These are phyloP conservation scores for Colletotrichum destructivum DNA, from an alignment of 2,329 filamentous ascomycete species.

Conservation along the genomic window DNA sequence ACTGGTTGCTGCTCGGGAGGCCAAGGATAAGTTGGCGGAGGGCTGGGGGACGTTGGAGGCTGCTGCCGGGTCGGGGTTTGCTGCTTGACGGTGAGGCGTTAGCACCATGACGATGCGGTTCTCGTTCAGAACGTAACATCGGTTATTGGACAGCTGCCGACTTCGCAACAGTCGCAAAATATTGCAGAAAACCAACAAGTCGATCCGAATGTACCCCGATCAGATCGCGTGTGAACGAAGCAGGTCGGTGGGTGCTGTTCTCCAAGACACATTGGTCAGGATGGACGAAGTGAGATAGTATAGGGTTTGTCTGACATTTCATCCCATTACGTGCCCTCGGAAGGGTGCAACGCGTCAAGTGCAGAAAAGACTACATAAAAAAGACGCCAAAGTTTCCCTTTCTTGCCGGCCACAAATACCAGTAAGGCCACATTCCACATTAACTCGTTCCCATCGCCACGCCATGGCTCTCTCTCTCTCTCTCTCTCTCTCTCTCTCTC, in stretches of 20 bases:
- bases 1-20: slow-evolving; percentile 58
- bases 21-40: slow-evolving; percentile 54
- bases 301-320: no score
- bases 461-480: background rate
- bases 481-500: background rate
- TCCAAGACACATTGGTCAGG: no score
- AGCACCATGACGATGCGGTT: background rate
- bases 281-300: no score
- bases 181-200: no score
- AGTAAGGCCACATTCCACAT: slow-evolving; percentile 34
- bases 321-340: slow-evolving; percentile 3
- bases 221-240: no score
- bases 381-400: slow-evolving; percentile 30
- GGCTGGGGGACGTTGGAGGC: slow-evolving; percentile 16
- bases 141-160: no score
- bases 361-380: slow-evolving; percentile 1
- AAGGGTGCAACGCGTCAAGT: background rate
- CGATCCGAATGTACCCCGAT: no score
- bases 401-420: slow-evolving; percentile 63
- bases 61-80: slow-evolving; percentile 25
- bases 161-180: no score
- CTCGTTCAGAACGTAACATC: no score
- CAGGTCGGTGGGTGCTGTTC: no score
- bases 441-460: slow-evolving; percentile 25
- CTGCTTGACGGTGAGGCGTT: background rate